Conservation (phyloP, 2,329 filamentous ascomycete genomes). For the Penicillium palitans region DNA sequence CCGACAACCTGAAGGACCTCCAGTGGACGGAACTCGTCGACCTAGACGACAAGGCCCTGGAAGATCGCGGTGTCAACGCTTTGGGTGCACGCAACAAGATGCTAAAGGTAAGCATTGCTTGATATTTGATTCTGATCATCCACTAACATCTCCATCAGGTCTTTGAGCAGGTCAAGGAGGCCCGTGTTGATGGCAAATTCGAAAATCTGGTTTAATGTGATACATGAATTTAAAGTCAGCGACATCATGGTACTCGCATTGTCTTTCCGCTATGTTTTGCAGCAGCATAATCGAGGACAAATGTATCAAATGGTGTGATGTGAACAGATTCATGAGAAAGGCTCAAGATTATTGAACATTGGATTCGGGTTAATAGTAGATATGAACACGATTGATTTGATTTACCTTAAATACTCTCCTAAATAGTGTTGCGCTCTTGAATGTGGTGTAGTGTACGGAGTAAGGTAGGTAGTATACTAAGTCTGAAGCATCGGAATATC, state of each 20-base stretch:
- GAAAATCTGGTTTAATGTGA: slow-evolving; percentile 34
- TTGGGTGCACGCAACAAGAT: slow-evolving; percentile 94
- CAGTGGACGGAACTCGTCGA: slow-evolving; percentile 93
- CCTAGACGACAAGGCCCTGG: slow-evolving; percentile 87
- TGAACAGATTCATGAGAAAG: slow-evolving; percentile 30
- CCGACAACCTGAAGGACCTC: slow-evolving; percentile 95
- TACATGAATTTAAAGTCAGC: slow-evolving; percentile 18
- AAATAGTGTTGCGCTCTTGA: neutral
- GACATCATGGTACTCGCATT: slow-evolving; percentile 20
- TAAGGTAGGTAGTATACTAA: neutral
- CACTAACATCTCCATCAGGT: slow-evolving; percentile 55
- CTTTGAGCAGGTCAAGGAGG: slow-evolving; percentile 91
- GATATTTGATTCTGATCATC: neutral
- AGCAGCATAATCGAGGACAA: slow-evolving; percentile 27
- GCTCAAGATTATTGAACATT: slow-evolving; percentile 29
- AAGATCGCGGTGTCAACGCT: slow-evolving; percentile 91
- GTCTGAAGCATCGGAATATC: neutral
- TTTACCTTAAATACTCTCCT: neutral
- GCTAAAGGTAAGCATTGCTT: slow-evolving; percentile 70
- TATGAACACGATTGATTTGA: slow-evolving; percentile 25
- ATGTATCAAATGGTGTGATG: slow-evolving; percentile 33
- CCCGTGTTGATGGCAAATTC: slow-evolving; percentile 72
- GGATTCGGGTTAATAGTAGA: slow-evolving; percentile 31
- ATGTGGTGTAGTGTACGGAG: neutral
- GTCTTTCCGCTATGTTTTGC: slow-evolving; percentile 32